These are phyloP conservation scores for Hydnomerulius pinastri DNA, from an alignment of 768 basidiomycete species.

Conservation along the genomic window DNA sequence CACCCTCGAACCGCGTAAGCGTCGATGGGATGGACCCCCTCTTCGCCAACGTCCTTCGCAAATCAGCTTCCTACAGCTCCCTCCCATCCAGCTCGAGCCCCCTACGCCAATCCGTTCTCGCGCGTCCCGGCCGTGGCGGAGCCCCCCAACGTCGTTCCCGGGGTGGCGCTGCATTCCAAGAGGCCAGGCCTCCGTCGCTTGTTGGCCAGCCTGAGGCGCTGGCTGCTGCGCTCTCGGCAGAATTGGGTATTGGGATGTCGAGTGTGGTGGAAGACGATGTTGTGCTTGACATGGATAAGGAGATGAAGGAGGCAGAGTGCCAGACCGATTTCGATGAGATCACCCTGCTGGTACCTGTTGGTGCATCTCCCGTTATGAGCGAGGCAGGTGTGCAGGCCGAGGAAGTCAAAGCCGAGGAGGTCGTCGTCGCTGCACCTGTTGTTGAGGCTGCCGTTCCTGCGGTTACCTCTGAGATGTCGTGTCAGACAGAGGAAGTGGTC, in stretches of 20 bases:
- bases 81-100: slow-evolving; percentile 56
- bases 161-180: slow-evolving; percentile 70
- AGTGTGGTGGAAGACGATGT: slow-evolving; percentile 42
- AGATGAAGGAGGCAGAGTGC: slow-evolving; percentile 62
- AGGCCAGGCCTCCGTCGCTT: slow-evolving; percentile 68
- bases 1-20: slow-evolving; percentile 63
- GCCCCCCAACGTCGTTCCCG: slow-evolving; percentile 54
- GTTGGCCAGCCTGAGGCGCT: slow-evolving; percentile 74
- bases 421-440: slow-evolving; percentile 14
- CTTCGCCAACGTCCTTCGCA: slow-evolving; percentile 78
- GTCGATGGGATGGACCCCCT: slow-evolving; percentile 87
- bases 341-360: slow-evolving; percentile 30
- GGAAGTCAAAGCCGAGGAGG: slow-evolving; percentile 20
- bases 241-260: slow-evolving; percentile 53
- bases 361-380: slow-evolving; percentile 26
- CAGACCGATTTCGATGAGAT: slow-evolving; percentile 58
- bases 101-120: slow-evolving; percentile 58
- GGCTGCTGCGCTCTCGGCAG: slow-evolving; percentile 69
- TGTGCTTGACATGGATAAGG: slow-evolving; percentile 35
- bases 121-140: slow-evolving; percentile 50
- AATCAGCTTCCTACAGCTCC: slow-evolving; percentile 44
- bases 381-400: slow-evolving; percentile 48
- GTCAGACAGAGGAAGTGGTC: slow-evolving; percentile 50
- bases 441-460: slow-evolving; percentile 14
- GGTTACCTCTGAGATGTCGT: slow-evolving; percentile 38